phyloP scores from a whole-genome alignment of 768 basidiomycete species.

The Suillus subluteus region DNA sequence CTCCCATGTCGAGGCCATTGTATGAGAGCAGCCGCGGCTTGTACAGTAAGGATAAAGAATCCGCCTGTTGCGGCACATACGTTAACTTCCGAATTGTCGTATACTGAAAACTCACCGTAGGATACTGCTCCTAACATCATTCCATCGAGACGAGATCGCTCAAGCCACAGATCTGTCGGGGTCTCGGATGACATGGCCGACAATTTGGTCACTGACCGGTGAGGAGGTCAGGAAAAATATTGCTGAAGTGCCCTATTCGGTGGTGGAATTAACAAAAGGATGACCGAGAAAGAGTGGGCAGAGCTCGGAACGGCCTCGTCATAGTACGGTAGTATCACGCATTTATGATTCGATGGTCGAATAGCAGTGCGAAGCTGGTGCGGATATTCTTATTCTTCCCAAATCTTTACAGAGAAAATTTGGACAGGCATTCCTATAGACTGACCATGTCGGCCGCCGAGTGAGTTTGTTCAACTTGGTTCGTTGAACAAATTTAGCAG shows the following conservation, averaged over 20 bases:
- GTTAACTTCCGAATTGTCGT: neutral
- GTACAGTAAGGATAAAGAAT: neutral
- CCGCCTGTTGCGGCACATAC: neutral
- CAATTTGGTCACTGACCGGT: neutral
- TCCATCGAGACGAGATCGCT: constrained; percentile 7
- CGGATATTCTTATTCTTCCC: neutral
- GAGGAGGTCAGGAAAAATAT: neutral
- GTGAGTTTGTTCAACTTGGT: neutral
- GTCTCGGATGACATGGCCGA: neutral
- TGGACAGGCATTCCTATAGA: neutral
- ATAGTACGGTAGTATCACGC: neutral
- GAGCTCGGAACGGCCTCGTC: neutral
- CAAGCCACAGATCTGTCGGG: neutral
- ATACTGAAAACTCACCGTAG: constrained; percentile 9
- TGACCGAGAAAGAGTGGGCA: neutral
- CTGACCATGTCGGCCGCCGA: neutral
- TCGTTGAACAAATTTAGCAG: neutral
- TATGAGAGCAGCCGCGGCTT: neutral
- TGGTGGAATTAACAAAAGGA: neutral
- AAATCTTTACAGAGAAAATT: neutral
- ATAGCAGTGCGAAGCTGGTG: neutral
- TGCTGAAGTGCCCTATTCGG: neutral
- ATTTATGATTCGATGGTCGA: neutral
- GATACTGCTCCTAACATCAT: constrained; percentile 13
- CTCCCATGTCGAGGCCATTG: neutral